Evolutionary conservation across 2,329 filamentous ascomycete genomes (phyloP), one percentile per base, ranked within the genome.

Genomic region (Aspergillus fumigatus): DNA sequence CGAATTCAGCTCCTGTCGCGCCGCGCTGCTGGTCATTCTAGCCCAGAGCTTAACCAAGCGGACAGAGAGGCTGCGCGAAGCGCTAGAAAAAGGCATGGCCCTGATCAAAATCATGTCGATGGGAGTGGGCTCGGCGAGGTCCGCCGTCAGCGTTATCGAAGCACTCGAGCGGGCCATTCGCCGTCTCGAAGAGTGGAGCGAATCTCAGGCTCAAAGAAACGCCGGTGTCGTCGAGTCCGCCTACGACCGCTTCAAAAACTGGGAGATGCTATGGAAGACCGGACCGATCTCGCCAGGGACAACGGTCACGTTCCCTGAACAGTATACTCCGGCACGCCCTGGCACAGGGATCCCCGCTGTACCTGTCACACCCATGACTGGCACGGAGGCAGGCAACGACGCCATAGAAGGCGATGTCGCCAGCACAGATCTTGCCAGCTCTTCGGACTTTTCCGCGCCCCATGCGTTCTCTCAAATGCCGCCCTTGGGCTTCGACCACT

Each of bases 1-100:
- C 3, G 81, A 84, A 59, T 83, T 82, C 63, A 82, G 79, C 63
- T 79, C 81, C 3, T 82, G 80, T 51, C 80, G 81, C 45, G 80
- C 80, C 9, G 80, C 81, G 8, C 69, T 83, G 5, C 72, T 83
- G 2, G 80, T 83, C 27, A 74, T 76, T 17, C 59, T 76, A 6
- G 74, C 74, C 0, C 73, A 75, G 48, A 73, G 71, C 19, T 58
- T 76, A 19, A 74, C 71, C 2, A 74, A 75, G 50, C 71, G 73
- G 14, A 75, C 74, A 0, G 72, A 76, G 54, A 63, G 73, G 32
- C 73, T 80, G 11, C 76, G 77, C 26, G 76, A 78, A 43, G 74
- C 75, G 8, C 68, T 82, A 3, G 70, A 78, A n/a, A 77, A 79
- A 41, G 80, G 80, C 7, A 76, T 82, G 64, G 73, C 73, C 6